A percentile compares a stretch with the other conserved stretches of the same genome.
These are phyloP conservation scores for Metschnikowia proteae DNA, from an alignment of 805 yeast genomes.

Conservation along the genomic window DNA sequence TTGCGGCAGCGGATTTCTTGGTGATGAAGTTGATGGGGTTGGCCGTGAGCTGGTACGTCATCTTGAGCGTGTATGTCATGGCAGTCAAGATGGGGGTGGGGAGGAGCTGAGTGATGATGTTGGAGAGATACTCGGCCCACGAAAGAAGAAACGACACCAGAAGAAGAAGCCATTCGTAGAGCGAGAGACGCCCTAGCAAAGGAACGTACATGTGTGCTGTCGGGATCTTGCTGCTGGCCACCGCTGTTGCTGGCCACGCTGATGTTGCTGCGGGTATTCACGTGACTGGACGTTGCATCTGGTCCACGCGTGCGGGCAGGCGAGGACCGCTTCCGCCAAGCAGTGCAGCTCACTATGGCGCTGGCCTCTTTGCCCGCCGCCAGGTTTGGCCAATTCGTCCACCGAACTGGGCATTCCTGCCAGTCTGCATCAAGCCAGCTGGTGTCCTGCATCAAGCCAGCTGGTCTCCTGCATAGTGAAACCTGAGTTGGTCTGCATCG, in stretches of 20 bases:
- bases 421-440: no score
- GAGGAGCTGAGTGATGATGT: conserved; percentile 42
- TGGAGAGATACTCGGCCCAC: conserved; percentile 46
- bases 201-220: conserved; percentile 14
- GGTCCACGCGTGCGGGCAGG: no score
- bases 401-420: no score
- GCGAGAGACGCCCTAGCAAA: conserved; percentile 37
- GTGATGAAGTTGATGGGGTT: conserved; percentile 26
- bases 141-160: conserved; percentile 42
- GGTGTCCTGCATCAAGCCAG: no score
- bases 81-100: conserved; percentile 41
- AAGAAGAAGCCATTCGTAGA: conserved; percentile 49
- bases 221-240: no score
- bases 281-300: neutral
- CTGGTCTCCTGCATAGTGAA: no score
- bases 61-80: conserved; percentile 29
- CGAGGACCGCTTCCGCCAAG: no score
- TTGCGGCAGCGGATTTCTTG: conserved; percentile 10
- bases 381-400: no score
- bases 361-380: no score
- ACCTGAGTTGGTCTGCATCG: no score
- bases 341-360: no score
- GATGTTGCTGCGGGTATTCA: neutral
- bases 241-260: neutral
- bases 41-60: conserved; percentile 26